Evolutionary conservation across 805 yeast genomes (phyloP), one percentile per base, ranked within the genome.

Genomic region (Teunomyces kruisii): DNA sequence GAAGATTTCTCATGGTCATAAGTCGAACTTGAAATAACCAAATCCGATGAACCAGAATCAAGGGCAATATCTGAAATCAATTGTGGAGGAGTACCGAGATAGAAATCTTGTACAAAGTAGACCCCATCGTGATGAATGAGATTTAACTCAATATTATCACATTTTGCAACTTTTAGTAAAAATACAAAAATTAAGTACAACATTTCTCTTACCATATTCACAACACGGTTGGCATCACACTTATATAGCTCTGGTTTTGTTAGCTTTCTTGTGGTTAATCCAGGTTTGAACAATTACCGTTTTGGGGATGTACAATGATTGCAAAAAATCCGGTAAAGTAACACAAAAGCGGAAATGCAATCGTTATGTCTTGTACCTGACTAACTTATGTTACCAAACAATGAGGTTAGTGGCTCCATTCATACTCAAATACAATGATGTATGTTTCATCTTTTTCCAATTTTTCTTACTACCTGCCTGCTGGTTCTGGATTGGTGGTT

Each of bases 71-170:
- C 13, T 3, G 32, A 14, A 12, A 52, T 13, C 9, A 10, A 12
- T 32, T 52, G 56, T 2, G 39, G 39, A 3, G 54, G 53, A 2
- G 51, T 48, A 3, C 59, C 59, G n/a, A 55, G 19, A 12, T 35
- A 22, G 4, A 53, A 12, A 12, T 41, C 45, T 15, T 49, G 38
- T 15, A 55, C 38, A 28, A 28, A 44, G 29, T 49, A 54, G 40
- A 53, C 10, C 3, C 27, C 36, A 9, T 43, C 33, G n/a, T 42
- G 9, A 13, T 8, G 12, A 9, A n/a, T 14, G 1, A 42, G 33
- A 5, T 26, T 26, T 3, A 26, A 8, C 28, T 26, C 28, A 26
- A 26, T 10, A 26, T 5, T 26, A 3, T 10, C 28, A 26, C 28
- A 5, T 9, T 26, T 26, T 26, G 28, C 28, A 26, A 26, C 28